These are phyloP conservation scores for Geoglossum glabrum DNA, from an alignment of 495 filamentous ascomycete species.

Conservation along the genomic window DNA sequence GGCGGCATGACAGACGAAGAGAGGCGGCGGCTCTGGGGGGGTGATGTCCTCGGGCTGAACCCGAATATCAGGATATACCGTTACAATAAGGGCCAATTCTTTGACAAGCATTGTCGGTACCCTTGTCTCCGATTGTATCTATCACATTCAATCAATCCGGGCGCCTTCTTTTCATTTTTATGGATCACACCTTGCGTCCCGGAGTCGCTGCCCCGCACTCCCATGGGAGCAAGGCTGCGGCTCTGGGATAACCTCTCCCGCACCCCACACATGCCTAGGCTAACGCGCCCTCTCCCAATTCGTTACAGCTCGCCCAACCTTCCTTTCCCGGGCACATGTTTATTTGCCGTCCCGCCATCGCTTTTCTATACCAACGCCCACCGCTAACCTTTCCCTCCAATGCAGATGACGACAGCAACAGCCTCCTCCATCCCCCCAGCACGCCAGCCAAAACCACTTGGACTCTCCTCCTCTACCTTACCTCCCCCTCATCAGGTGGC, in stretches of 20 bases:
- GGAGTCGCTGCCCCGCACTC: too few species aligned
- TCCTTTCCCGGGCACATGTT: neutral
- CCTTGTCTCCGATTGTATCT: neutral
- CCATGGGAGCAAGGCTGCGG: too few species aligned
- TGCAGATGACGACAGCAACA: constrained; percentile 62
- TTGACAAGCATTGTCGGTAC: constrained; percentile 64
- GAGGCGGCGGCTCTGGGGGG: constrained; percentile 43
- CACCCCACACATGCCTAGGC: too few species aligned
- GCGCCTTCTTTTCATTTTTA: constrained; percentile 1
- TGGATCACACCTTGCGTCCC: neutral
- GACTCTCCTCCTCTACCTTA: constrained; percentile 81
- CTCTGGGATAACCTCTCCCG: too few species aligned
- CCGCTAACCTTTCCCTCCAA: too few species aligned
- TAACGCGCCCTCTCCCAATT: too few species aligned
- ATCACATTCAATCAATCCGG: neutral
- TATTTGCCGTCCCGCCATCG: neutral
- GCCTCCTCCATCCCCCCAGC: constrained; percentile 31
- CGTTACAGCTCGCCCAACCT: too few species aligned
- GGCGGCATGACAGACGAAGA: constrained; percentile 14
- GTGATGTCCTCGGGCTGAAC: constrained; percentile 68
- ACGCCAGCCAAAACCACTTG: constrained; percentile 47
- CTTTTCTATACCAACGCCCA: too few species aligned
- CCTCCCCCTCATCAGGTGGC: constrained; percentile 49
- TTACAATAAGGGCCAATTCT: constrained; percentile 75
- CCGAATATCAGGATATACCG: constrained; percentile 81